Conservation (phyloP, 768 basidiomycete genomes). For the Suillus luteus region DNA sequence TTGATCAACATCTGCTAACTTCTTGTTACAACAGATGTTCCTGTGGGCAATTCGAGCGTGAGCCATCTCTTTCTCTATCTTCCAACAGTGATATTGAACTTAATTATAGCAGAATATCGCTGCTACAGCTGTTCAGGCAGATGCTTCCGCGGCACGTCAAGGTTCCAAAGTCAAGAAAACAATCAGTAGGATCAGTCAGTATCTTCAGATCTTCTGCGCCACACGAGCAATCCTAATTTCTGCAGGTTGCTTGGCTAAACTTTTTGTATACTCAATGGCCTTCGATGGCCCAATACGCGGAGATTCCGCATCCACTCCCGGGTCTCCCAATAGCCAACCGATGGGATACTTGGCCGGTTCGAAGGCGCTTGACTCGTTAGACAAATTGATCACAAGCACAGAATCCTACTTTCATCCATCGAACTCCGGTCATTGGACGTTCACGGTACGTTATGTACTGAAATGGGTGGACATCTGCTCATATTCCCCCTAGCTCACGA, state of each 20-base stretch:
- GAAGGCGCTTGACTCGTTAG: conserved; percentile 84
- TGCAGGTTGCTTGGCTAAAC: conserved; percentile 74
- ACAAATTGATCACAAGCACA: conserved; percentile 85
- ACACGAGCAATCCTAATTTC: not conserved
- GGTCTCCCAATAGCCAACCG: conserved; percentile 45
- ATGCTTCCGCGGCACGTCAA: conserved; percentile 56
- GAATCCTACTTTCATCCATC: conserved; percentile 97
- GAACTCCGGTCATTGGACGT: conserved; percentile 85
- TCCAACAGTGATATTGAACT: not conserved
- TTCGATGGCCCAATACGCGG: conserved; percentile 69
- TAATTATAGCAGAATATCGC: conserved; percentile 51
- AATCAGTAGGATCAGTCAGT: conserved; percentile 60
- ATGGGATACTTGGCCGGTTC: conserved; percentile 77
- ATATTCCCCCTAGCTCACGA: conserved; percentile 55
- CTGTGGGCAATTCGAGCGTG: conserved; percentile 71
- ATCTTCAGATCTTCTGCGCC: not conserved
- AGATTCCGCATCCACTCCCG: conserved; percentile 46
- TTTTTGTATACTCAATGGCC: conserved; percentile 88
- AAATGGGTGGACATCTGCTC: conserved; percentile 2
- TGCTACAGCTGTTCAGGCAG: conserved; percentile 71
- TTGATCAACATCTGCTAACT: conserved; percentile 14
- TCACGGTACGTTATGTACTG: conserved; percentile 22
- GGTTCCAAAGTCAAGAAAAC: conserved; percentile 68
- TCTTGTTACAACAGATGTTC: conserved; percentile 18
- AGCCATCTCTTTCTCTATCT: conserved; percentile 14